phyloP scores from a whole-genome alignment of 495 filamentous ascomycete species.

The Cetradonia linearis region DNA sequence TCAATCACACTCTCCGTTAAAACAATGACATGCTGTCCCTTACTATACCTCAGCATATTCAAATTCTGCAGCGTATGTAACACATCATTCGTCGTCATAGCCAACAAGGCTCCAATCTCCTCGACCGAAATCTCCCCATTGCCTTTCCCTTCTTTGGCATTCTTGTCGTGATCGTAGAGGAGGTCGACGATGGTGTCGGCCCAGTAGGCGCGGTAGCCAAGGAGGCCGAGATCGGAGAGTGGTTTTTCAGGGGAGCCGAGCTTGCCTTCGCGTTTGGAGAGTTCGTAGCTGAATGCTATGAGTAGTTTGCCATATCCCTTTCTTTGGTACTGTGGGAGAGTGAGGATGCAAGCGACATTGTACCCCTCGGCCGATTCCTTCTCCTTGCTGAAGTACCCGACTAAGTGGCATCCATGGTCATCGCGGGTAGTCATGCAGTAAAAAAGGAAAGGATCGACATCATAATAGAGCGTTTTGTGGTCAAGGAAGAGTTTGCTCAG shows the following conservation, averaged over 20 bases:
- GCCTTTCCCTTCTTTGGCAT: slow-evolving; percentile 26
- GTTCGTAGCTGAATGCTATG: slow-evolving; percentile 96
- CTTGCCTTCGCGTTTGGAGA: slow-evolving; percentile 89
- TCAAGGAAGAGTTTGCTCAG: slow-evolving; percentile 94
- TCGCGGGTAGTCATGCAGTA: slow-evolving; percentile 93
- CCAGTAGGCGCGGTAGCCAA: slow-evolving; percentile 95
- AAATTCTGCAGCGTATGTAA: slow-evolving; percentile 85
- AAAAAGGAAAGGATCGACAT: slow-evolving; percentile 96
- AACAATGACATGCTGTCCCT: slow-evolving; percentile 87
- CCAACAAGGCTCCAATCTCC: slow-evolving; percentile 60
- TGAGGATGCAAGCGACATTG: slow-evolving; percentile 96
- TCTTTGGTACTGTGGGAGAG: slow-evolving; percentile 88
- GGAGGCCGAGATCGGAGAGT: slow-evolving; percentile 79
- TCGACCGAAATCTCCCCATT: slow-evolving; percentile 61
- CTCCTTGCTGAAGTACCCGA: slow-evolving; percentile 97
- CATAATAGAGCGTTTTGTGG: slow-evolving; percentile 99
- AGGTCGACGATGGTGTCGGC: slow-evolving; percentile 83
- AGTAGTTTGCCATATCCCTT: slow-evolving; percentile 86
- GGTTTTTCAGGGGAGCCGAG: slow-evolving; percentile 94
- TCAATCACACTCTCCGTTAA: slow-evolving; percentile 71
- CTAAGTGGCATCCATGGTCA: slow-evolving; percentile 78
- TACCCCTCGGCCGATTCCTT: slow-evolving; percentile 94
- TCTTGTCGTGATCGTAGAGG: slow-evolving; percentile 45
- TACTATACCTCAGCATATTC: slow-evolving; percentile 88
- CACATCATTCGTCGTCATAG: slow-evolving; percentile 94